These are phyloP conservation scores for Buxus sempervirens DNA, from an alignment of 164 flowering plant species.

Conservation along the genomic window DNA sequence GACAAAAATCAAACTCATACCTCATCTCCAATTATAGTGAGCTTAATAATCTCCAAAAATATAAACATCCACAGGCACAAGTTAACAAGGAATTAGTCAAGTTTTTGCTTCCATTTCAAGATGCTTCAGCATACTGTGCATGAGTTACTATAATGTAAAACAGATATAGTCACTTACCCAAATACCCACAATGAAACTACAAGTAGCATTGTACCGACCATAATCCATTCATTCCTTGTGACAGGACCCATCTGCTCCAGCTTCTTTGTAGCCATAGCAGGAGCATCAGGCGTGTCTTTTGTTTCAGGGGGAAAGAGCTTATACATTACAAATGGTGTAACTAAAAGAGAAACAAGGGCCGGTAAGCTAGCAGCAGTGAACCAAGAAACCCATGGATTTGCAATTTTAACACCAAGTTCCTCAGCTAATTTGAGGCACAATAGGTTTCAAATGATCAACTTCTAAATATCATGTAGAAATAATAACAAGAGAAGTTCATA, in stretches of 20 bases:
- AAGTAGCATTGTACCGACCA: constrained; percentile 64
- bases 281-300: constrained; percentile 94
- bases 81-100: too few species aligned
- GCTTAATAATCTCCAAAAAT: too few species aligned
- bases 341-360: constrained; percentile 64
- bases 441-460: constrained; percentile 32
- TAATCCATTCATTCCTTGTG: constrained; percentile 52
- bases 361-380: constrained; percentile 89
- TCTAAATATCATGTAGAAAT: too few species aligned
- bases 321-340: constrained; percentile 69
- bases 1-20: too few species aligned
- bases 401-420: constrained; percentile 78
- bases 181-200: constrained; percentile 64
- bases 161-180: constrained; percentile 34
- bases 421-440: constrained; percentile 90
- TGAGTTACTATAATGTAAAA: not conserved
- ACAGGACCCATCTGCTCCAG: constrained; percentile 73
- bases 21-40: too few species aligned
- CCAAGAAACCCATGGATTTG: constrained; percentile 93
- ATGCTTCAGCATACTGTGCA: not conserved
- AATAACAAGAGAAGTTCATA: too few species aligned
- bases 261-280: constrained; percentile 73
- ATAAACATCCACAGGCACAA: too few species aligned
- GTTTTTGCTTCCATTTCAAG: not conserved
- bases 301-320: constrained; percentile 86